Conservation (phyloP, 2,329 filamentous ascomycete species). For the Falciphora oryzae region DNA sequence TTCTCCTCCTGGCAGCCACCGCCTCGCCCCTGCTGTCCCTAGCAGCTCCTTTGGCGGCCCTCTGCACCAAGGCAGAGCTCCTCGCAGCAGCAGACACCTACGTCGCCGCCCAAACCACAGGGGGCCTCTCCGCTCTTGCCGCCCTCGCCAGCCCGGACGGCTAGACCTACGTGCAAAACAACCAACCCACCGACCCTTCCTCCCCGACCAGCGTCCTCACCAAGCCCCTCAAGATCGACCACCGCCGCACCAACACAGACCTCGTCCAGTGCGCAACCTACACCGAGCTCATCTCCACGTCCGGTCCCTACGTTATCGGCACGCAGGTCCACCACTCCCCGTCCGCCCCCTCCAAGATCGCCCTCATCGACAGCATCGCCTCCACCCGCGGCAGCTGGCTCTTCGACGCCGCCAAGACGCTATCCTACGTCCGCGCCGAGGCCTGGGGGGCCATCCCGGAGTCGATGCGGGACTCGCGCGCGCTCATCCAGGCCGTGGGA, state of each 20-base stretch:
- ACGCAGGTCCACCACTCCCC: conserved; percentile 16
- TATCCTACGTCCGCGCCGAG: conserved; percentile 24
- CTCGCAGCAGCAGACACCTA: conserved; percentile 19
- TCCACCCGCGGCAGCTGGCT: conserved; percentile 27
- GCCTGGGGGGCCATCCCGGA: conserved; percentile 24
- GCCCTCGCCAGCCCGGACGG: background rate
- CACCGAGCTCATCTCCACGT: conserved; percentile 32
- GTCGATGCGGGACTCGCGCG: conserved; percentile 20
- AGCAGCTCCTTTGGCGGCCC: no score
- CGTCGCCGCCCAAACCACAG: conserved; percentile 16
- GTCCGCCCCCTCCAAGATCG: conserved; percentile 10
- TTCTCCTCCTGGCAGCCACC: no score
- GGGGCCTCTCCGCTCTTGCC: conserved; percentile 7
- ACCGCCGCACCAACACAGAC: conserved; percentile 28
- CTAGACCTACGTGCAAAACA: conserved; percentile 12
- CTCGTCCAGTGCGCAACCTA: conserved; percentile 31
- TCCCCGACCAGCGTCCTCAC: conserved; percentile 19
- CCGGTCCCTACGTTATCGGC: conserved; percentile 21
- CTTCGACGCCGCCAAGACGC: conserved; percentile 27
- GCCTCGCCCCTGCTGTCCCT: no score
- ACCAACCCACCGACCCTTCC: conserved; percentile 14
- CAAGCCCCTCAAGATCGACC: conserved; percentile 26
- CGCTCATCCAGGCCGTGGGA: conserved; percentile 21
- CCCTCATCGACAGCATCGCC: conserved; percentile 26
- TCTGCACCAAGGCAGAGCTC: conserved; percentile 7